Conservation (phyloP, 1,139 yeast species). For the Hansenula lynferdii region DNA sequence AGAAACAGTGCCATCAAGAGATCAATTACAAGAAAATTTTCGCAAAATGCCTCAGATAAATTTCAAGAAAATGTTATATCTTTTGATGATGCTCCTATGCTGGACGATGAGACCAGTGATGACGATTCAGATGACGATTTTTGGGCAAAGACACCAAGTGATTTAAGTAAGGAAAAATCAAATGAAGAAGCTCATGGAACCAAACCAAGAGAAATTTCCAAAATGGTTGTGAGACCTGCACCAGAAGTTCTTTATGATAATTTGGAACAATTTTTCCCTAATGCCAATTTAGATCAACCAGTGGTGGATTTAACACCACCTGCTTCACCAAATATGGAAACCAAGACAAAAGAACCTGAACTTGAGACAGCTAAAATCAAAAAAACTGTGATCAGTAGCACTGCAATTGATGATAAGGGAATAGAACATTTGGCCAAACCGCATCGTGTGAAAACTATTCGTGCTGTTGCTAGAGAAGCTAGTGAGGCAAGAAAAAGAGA, state of each 20-base stretch:
- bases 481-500: conserved; percentile 48
- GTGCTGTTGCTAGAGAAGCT: conserved; percentile 93
- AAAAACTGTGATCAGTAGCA: conserved; percentile 13
- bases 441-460: conserved; percentile 75
- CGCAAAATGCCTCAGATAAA: conserved; percentile 31
- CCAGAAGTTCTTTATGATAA: conserved; percentile 91
- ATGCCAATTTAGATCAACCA: conserved; percentile 89
- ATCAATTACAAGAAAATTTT: conserved; percentile 6
- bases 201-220: conserved; percentile 14
- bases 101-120: conserved; percentile 40
- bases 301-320: conserved; percentile 74
- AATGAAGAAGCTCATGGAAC: neutral
- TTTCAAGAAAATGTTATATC: conserved; percentile 65
- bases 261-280: conserved; percentile 87
- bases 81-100: conserved; percentile 67
- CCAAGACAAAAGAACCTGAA: conserved; percentile 6
- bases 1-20: conserved; percentile 2
- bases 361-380: conserved; percentile 11
- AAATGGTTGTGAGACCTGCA: conserved; percentile 81
- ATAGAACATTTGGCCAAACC: conserved; percentile 22
- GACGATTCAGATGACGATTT: conserved; percentile 48
- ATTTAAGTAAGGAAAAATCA: conserved; percentile 8
- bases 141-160: conserved; percentile 50
- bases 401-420: conserved; percentile 11
- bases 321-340: conserved; percentile 38